Percentiles rank a stretch among this genome's conserved stretches.
Evolutionary conservation across 116 monocot species (phyloP).

Genomic region (Phalaenopsis hybrid): DNA sequence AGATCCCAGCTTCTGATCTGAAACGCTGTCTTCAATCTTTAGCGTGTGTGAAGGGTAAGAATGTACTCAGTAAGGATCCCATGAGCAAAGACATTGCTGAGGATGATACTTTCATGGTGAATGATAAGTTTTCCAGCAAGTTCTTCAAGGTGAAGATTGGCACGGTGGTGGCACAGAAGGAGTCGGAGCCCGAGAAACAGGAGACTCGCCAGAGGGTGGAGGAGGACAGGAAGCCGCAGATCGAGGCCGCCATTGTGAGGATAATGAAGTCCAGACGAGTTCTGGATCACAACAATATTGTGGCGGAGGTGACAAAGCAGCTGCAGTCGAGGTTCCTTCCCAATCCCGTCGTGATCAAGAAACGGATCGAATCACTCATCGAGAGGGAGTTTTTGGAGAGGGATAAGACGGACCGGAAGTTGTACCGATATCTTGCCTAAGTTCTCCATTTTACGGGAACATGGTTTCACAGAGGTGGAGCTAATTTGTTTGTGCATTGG

Average conservation of each 20-base stretch:
- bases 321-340: slow-evolving; percentile 80
- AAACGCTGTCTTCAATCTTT: slow-evolving; percentile 83
- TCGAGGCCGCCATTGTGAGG: slow-evolving; percentile 91
- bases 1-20: slow-evolving; percentile 64
- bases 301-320: slow-evolving; percentile 83
- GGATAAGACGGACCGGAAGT: slow-evolving; percentile 75
- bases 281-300: slow-evolving; percentile 88
- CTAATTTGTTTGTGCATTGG: neutral
- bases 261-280: slow-evolving; percentile 91
- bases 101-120: slow-evolving; percentile 64
- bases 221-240: slow-evolving; percentile 90
- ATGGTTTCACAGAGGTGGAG: too few relatives aligned
- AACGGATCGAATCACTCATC: slow-evolving; percentile 82
- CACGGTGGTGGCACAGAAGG: slow-evolving; percentile 81
- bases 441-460: neutral
- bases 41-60: slow-evolving; percentile 86
- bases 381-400: slow-evolving; percentile 93
- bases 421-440: slow-evolving; percentile 90
- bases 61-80: slow-evolving; percentile 77
- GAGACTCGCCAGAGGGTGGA: slow-evolving; percentile 91
- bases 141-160: slow-evolving; percentile 94
- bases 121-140: slow-evolving; percentile 80
- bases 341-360: slow-evolving; percentile 87
- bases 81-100: slow-evolving; percentile 90
- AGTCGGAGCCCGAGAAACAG: slow-evolving; percentile 82